These are phyloP conservation scores for Suhomyces chickasaworum DNA, from an alignment of 1,139 yeast genomes.

Conservation along the genomic window DNA sequence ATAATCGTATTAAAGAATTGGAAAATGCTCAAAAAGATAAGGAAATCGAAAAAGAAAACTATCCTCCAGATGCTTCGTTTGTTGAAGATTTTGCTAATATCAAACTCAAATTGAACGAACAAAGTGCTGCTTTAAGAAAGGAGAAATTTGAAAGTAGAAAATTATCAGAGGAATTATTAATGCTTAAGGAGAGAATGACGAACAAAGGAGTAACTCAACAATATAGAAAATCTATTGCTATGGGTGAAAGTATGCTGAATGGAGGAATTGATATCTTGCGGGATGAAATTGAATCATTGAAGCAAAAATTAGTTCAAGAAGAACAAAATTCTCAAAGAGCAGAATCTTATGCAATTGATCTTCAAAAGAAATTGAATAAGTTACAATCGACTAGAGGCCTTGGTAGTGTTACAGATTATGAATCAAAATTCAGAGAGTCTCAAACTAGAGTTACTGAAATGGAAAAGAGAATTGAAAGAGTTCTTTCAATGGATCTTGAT, in stretches of 20 bases:
- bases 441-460: constrained; percentile 38
- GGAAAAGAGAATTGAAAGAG: constrained; percentile 34
- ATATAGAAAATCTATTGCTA: constrained; percentile 32
- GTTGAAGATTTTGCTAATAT: constrained; percentile 51
- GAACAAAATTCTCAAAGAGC: constrained; percentile 47
- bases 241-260: constrained; percentile 33
- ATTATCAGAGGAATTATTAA: constrained; percentile 57
- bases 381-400: constrained; percentile 46
- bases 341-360: constrained; percentile 48
- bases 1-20: constrained; percentile 23
- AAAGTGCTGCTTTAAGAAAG: constrained; percentile 50
- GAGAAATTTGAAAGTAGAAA: constrained; percentile 58
- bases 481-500: constrained; percentile 23
- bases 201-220: constrained; percentile 19
- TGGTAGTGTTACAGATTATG: constrained; percentile 37
- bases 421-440: constrained; percentile 40
- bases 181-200: constrained; percentile 49
- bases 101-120: constrained; percentile 56
- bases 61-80: constrained; percentile 36
- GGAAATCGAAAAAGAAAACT: constrained; percentile 39
- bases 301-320: constrained; percentile 42
- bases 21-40: constrained; percentile 10
- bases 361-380: constrained; percentile 49
- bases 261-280: constrained; percentile 27
- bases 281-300: constrained; percentile 41